phyloP scores from a whole-genome alignment of 2,329 filamentous ascomycete genomes.

The Fusarium mundagurra region DNA sequence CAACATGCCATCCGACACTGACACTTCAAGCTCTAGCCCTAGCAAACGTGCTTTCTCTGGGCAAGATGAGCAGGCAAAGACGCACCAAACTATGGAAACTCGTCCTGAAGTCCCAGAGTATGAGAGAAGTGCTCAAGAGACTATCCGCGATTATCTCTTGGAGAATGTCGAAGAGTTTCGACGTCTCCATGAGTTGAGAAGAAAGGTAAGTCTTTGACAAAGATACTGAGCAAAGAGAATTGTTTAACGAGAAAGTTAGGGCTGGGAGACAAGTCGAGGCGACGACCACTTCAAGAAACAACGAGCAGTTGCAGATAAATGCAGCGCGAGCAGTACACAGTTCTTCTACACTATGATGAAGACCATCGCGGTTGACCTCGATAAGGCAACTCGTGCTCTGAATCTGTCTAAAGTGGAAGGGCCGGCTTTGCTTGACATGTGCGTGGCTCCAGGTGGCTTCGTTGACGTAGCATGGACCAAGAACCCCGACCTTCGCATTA shows the following conservation, averaged over 20 bases:
- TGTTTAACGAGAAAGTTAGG: slow-evolving; percentile 43
- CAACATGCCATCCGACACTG: not conserved
- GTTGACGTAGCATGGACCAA: slow-evolving; percentile 48
- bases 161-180: slow-evolving; percentile 6
- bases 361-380: slow-evolving; percentile 54
- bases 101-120: not conserved
- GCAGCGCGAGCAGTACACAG: slow-evolving; percentile 21
- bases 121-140: not conserved
- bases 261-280: slow-evolving; percentile 55
- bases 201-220: not conserved
- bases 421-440: slow-evolving; percentile 60
- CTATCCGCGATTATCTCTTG: not conserved
- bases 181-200: slow-evolving; percentile 5
- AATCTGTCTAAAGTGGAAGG: slow-evolving; percentile 9
- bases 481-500: slow-evolving; percentile 47
- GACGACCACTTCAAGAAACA: slow-evolving; percentile 56
- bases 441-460: slow-evolving; percentile 66
- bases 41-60: not conserved
- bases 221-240: not conserved
- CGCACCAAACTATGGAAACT: not conserved
- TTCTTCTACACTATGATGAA: slow-evolving; percentile 56
- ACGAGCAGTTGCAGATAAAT: slow-evolving; percentile 49
- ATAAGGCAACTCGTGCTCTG: slow-evolving; percentile 49
- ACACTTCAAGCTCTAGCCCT: not conserved
- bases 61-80: accelerated